Conservation (phyloP, 2,329 filamentous ascomycete genomes). For the Bisporella sp. region DNA sequence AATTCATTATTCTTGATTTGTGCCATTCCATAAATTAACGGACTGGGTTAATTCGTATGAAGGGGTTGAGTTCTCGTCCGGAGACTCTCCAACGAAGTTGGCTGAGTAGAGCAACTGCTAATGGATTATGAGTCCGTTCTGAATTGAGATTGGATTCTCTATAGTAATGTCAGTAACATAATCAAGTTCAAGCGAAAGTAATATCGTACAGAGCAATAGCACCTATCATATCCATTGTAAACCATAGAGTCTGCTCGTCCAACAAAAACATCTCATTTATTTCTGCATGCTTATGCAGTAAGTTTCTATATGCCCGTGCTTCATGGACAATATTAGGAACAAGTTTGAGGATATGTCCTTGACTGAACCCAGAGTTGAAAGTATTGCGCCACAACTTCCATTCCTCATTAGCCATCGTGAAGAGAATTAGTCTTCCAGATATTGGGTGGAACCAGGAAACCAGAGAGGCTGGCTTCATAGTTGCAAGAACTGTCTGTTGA, state of each 20-base stretch:
- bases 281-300: neutral
- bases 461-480: neutral
- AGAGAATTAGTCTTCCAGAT: slow-evolving; percentile 6
- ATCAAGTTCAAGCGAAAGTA: neutral
- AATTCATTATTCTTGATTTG: slow-evolving; percentile 9
- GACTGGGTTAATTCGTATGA: neutral
- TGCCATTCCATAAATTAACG: slow-evolving; percentile 2
- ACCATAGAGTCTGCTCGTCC: slow-evolving; percentile 3
- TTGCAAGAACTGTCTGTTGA: slow-evolving; percentile 2
- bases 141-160: slow-evolving; percentile 1
- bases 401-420: slow-evolving; percentile 5
- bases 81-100: neutral
- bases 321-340: slow-evolving; percentile 8
- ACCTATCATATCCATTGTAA: slow-evolving; percentile 7
- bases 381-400: slow-evolving; percentile 7
- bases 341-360: slow-evolving; percentile 4
- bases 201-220: slow-evolving; percentile 3
- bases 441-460: slow-evolving; percentile 4
- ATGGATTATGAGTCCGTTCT: neutral
- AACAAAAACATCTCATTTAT: slow-evolving; percentile 3
- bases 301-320: slow-evolving; percentile 2
- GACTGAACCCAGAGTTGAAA: slow-evolving; percentile 5
- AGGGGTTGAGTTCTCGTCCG: neutral
- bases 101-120: neutral
- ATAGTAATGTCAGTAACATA: neutral